Evolutionary conservation across 768 basidiomycete genomes (phyloP), one percentile per base, ranked within the genome.

Genomic region (Leccinum variicolor): DNA sequence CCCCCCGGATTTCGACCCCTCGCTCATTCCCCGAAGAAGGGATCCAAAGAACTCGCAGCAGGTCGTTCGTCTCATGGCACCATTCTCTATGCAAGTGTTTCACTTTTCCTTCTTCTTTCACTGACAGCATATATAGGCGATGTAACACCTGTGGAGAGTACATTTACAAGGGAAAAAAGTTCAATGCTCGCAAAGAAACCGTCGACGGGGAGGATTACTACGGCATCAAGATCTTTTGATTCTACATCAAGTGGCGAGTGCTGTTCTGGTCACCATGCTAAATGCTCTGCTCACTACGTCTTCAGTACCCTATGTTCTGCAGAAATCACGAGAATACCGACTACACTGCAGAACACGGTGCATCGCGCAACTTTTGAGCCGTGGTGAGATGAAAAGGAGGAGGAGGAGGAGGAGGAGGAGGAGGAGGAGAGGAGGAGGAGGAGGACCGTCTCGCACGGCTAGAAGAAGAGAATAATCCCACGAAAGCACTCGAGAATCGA

Each of bases 121-220:
- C 60, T 69, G 8, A 69, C 55, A 11, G 3, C n/a, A 33, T 29
- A 29, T 49, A 6, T 47, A 92, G 91, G 90, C 86, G 92, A 64
- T 90, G 89, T 67, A 95, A 94, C 66, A 92, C 92, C 3, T 99
- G 97, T 66, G 97, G 95, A 50, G 97, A 99, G 76, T 99, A 98
- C 67, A 90, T 99, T 54, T 96, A 98, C 76, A 98, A 99, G 73
- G 97, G 97, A 48, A 99, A 99, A 80, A 99, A 99, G 75, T 99
- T 99, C 79, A 98, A 99, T 65, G 97, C 97, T 6, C 83, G 96
- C 50, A 98, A 99, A 71, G 97, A 99, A 77, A 98, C 96, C 0
- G 97, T 97, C 9, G 89, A 94, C 1, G 94, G 92, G 0, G 96
- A 98, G 70, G 94, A 97, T 63, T 99, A 99, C 68, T 92, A 92